A percentile compares a stretch with the other conserved stretches of the same genome.
Conservation (phyloP, 2,329 filamentous ascomycete species). For the Beauveria brongniartii region DNA sequence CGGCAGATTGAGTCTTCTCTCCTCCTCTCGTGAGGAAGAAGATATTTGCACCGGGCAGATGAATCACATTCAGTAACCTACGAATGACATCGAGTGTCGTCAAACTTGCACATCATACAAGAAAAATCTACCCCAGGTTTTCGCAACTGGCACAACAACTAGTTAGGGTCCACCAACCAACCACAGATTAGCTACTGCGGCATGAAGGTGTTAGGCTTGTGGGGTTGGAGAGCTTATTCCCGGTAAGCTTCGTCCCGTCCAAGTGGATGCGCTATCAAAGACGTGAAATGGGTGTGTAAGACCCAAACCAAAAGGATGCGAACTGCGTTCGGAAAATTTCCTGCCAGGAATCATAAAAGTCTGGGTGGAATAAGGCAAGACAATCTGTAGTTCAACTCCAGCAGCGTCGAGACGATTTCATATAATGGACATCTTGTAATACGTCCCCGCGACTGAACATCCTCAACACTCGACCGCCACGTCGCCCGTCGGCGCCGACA, state of each 20-base stretch:
- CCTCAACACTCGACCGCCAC: conserved; percentile 3
- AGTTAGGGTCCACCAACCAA: neutral
- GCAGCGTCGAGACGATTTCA: too few relatives aligned
- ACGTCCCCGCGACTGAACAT: too few relatives aligned
- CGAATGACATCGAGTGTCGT: too few relatives aligned
- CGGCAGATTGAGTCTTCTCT: too few relatives aligned
- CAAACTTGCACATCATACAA: too few relatives aligned
- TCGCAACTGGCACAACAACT: neutral
- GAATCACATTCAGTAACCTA: too few relatives aligned
- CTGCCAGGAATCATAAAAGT: neutral
- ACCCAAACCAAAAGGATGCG: neutral
- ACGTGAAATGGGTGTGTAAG: neutral
- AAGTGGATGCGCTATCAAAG: neutral
- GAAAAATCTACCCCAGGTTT: neutral
- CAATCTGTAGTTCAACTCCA: too few relatives aligned
- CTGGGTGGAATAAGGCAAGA: too few relatives aligned
- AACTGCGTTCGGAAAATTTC: neutral
- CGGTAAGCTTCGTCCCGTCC: neutral
- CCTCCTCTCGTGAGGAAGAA: too few relatives aligned
- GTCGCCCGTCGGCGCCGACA: conserved; percentile 46
- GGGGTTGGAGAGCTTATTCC: neutral
- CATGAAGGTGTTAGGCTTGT: neutral
- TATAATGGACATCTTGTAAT: too few relatives aligned
- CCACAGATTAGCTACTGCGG: neutral
- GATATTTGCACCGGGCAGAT: too few relatives aligned